Conservation (phyloP, 192 early-diverging fungal species). For the Coemansia sp. region DNA sequence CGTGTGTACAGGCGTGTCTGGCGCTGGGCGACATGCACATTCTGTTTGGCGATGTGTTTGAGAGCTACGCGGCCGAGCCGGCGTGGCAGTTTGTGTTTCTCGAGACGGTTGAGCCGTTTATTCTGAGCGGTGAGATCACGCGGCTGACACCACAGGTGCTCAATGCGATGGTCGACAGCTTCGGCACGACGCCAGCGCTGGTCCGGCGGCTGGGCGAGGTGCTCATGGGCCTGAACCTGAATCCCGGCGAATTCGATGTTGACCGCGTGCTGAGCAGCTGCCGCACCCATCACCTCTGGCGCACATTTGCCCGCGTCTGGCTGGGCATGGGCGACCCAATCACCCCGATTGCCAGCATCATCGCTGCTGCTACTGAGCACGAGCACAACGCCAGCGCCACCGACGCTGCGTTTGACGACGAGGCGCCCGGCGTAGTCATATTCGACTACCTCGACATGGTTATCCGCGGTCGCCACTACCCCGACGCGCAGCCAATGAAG, state of each 20-base stretch:
- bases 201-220: constrained; percentile 39
- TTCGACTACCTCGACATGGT: constrained; percentile 50
- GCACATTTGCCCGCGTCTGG: constrained; percentile 54
- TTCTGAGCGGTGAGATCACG: constrained; percentile 32
- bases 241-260: constrained; percentile 47
- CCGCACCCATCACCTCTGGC: constrained; percentile 36
- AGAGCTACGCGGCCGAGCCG: constrained; percentile 11
- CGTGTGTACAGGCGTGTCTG: constrained; percentile 38
- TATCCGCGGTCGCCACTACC: constrained; percentile 39
- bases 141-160: constrained; percentile 36
- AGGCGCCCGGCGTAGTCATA: constrained; percentile 30
- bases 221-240: constrained; percentile 23
- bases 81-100: constrained; percentile 14
- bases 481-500: constrained; percentile 29
- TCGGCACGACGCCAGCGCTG: constrained; percentile 17
- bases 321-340: constrained; percentile 42
- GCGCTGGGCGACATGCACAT: constrained; percentile 15
- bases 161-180: constrained; percentile 39
- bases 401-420: constrained; percentile 8
- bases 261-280: constrained; percentile 43
- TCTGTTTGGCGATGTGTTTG: constrained; percentile 47
- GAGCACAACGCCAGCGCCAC: not conserved
- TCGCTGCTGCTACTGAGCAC: constrained; percentile 13
- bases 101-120: constrained; percentile 45
- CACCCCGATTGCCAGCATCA: constrained; percentile 27